Evolutionary conservation across 495 filamentous ascomycete species (phyloP).

Genomic region (Penicillium pancosmium): DNA sequence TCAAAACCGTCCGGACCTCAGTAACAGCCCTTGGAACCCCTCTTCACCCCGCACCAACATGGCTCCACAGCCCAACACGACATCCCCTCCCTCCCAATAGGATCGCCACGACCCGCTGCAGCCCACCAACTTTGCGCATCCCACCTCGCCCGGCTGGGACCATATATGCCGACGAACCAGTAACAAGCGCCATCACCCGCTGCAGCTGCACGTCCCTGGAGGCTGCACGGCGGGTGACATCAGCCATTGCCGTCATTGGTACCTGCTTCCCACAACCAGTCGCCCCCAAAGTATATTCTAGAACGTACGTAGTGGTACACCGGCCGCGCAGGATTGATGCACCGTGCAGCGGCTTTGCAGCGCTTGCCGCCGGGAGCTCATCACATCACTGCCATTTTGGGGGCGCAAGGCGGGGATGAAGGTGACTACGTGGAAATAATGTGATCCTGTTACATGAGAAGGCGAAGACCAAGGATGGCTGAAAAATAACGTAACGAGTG

Average conservation of each 20-base stretch:
- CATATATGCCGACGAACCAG: conserved; percentile 10
- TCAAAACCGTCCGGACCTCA: not conserved
- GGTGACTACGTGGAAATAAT: conserved; percentile 20
- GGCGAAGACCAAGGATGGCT: not conserved
- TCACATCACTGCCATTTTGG: conserved; percentile 13
- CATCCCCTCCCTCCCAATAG: conserved; percentile 1
- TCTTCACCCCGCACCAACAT: conserved; percentile 4
- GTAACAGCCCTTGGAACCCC: not conserved
- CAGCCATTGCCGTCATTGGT: conserved; percentile 12
- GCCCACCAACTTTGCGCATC: not conserved
- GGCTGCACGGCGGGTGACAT: conserved; percentile 22
- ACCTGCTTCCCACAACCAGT: conserved; percentile 1
- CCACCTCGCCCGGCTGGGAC: not conserved
- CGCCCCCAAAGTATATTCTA: conserved; percentile 9
- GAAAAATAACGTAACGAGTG: conserved; percentile 5
- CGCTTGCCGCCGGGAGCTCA: conserved; percentile 1
- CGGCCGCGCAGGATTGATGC: not conserved
- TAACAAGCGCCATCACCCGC: conserved; percentile 17
- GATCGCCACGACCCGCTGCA: conserved; percentile 2
- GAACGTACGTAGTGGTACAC: not conserved
- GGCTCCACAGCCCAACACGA: not conserved
- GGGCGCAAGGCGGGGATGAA: not conserved
- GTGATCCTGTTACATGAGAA: conserved; percentile 2
- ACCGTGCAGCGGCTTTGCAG: conserved; percentile 8
- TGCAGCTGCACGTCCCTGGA: conserved; percentile 5